These are phyloP conservation scores for Talaromyces sp. DNA, from an alignment of 2,329 filamentous ascomycete species.

Conservation along the genomic window DNA sequence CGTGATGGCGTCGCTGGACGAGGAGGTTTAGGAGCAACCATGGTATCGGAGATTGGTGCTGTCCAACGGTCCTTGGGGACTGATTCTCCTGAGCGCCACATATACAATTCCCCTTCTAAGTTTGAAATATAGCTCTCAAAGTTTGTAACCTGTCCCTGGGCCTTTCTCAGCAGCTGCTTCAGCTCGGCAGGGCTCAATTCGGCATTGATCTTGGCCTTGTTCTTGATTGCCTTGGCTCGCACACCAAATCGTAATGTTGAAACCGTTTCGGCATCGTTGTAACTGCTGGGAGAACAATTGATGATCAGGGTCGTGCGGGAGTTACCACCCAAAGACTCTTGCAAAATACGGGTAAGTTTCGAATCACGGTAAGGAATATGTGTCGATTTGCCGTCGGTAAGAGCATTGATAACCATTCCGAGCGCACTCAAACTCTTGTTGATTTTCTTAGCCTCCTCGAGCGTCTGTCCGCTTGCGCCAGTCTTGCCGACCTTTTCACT, in stretches of 20 bases:
- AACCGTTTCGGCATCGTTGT: conserved; percentile 93
- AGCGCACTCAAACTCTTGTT: conserved; percentile 98
- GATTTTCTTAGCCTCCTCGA: conserved; percentile 99
- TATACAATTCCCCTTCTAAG: conserved; percentile 75
- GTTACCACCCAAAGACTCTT: conserved; percentile 96
- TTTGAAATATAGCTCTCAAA: conserved; percentile 82
- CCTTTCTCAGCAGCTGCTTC: conserved; percentile 87
- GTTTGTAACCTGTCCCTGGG: conserved; percentile 78
- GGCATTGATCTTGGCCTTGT: conserved; percentile 99
- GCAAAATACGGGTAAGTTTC: conserved; percentile 91
- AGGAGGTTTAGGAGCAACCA: conserved; percentile 41
- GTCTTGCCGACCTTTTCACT: conserved; percentile 99
- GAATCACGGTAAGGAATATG: conserved; percentile 97
- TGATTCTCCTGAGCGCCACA: conserved; percentile 81
- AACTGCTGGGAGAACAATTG: conserved; percentile 97
- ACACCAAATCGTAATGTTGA: conserved; percentile 92
- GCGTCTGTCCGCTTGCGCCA: conserved; percentile 89
- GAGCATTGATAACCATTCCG: conserved; percentile 97
- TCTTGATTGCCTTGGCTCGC: conserved; percentile 97
- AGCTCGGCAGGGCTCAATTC: conserved; percentile 94
- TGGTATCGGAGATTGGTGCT: conserved; percentile 55
- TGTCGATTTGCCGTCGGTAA: conserved; percentile 94
- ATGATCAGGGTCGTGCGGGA: conserved; percentile 97
- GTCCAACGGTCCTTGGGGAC: conserved; percentile 91
- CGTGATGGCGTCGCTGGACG: conserved; percentile 37